Percentiles rank a stretch among this genome's conserved stretches.
These are phyloP conservation scores for Pueraria montana DNA, from an alignment of 306 rosid genomes.

Conservation along the genomic window DNA sequence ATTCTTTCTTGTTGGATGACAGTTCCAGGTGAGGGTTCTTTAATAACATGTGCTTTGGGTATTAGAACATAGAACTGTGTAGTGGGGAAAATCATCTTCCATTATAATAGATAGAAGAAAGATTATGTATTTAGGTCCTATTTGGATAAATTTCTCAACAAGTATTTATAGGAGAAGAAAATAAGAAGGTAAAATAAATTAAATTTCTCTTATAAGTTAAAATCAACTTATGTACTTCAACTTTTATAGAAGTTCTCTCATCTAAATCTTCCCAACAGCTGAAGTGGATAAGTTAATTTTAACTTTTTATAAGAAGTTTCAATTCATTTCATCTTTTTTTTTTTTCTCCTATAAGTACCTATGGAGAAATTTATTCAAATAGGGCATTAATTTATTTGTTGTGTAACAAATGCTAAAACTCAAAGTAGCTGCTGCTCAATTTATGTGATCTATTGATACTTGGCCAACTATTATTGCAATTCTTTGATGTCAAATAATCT, in stretches of 20 bases:
- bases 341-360: not conserved
- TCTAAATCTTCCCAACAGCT: not conserved
- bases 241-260: not conserved
- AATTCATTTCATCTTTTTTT: not conserved
- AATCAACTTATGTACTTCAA: not conserved
- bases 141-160: not conserved
- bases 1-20: conserved; percentile 90
- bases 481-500: not conserved
- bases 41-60: not conserved
- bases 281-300: not conserved
- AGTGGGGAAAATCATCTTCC: conserved; percentile 2
- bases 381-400: not conserved
- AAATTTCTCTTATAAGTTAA: not conserved
- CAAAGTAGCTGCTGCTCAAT: conserved; percentile 14
- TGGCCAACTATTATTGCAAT: conserved; percentile 23
- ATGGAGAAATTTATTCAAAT: not conserved
- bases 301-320: not conserved
- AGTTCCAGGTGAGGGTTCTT: conserved; percentile 71
- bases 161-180: not conserved
- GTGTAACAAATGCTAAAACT: not conserved
- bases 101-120: not conserved
- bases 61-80: not conserved
- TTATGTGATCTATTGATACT: conserved; percentile 5
- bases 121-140: not conserved
- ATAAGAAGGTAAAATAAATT: not conserved